Evolutionary conservation across 768 basidiomycete species (phyloP).

Genomic region (Daedaleopsis sinensis): DNA sequence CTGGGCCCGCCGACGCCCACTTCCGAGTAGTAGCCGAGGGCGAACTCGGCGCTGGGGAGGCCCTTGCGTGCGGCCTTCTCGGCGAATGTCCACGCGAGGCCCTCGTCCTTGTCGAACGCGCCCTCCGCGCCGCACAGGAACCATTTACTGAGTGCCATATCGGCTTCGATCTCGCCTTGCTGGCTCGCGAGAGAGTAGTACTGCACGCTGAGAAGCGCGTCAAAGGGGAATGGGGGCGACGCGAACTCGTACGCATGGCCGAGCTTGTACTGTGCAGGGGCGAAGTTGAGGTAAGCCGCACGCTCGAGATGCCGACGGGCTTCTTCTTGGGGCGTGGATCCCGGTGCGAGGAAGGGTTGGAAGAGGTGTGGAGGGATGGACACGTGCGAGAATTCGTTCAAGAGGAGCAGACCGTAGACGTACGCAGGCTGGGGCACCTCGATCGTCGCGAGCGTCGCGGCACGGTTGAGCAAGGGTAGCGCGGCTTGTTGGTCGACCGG

Average conservation of each 20-base stretch:
- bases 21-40: slow-evolving; percentile 94
- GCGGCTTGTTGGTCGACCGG: slow-evolving; percentile 55
- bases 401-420: slow-evolving; percentile 84
- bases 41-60: slow-evolving; percentile 85
- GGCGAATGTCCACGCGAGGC: slow-evolving; percentile 85
- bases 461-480: slow-evolving; percentile 72
- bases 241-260: slow-evolving; percentile 95
- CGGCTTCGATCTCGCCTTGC: slow-evolving; percentile 88
- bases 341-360: slow-evolving; percentile 54
- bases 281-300: slow-evolving; percentile 83
- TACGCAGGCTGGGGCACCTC: slow-evolving; percentile 89
- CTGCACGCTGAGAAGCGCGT: slow-evolving; percentile 87
- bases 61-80: slow-evolving; percentile 81
- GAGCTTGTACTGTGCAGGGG: slow-evolving; percentile 90
- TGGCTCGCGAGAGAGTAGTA: slow-evolving; percentile 86
- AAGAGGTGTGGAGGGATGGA: slow-evolving; percentile 55
- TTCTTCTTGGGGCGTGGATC: slow-evolving; percentile 52
- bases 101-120: slow-evolving; percentile 85
- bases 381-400: slow-evolving; percentile 78
- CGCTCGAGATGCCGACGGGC: slow-evolving; percentile 80
- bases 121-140: slow-evolving; percentile 86
- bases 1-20: slow-evolving; percentile 83
- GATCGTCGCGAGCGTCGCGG: slow-evolving; percentile 73
- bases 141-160: slow-evolving; percentile 98
- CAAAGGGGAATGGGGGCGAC: slow-evolving; percentile 80